Evolutionary conservation across 129 eudicot genomes (phyloP), one percentile per base, ranked within the genome.

Genomic region (Flaveria bidentis): DNA sequence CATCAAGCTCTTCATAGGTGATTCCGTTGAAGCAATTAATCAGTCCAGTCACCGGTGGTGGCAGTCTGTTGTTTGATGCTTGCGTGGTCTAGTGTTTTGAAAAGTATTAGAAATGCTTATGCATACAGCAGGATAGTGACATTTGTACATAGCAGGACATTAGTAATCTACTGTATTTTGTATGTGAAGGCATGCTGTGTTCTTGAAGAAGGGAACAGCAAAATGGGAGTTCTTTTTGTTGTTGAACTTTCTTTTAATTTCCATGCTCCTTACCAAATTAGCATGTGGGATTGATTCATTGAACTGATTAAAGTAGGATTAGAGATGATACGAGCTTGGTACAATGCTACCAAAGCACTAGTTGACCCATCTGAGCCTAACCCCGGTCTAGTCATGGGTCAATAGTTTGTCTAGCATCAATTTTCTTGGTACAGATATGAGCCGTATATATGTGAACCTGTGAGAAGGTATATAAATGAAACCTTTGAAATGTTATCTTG

Each of bases 121-220:
- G 52, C 28, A 76, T 49, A 51, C 42, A 5, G 11, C 45, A 16
- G 71, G 71, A 69, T 26, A 33, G 82, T 58, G 39, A 58, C 18
- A 69, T 75, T 18, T 78, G 82, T 78, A 78, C 23, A 78, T 78
- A 78, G 65, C 47, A 78, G 55, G 64, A 69, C 41, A 28, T 46
- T 70, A 60, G 82, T 70, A 49, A 28, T 28, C 14, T 73, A 12
- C 55, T 33, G 16, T 76, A 20, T 52, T 76, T 65, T 76, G 80
- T 49, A 20, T 45, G 55, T 18, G 18, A 45, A 42, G 73, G 55
- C 22, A 66, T 76, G 62, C 22, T 57, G 63, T 60, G 69, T 69
- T 69, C 26, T 58, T 78, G 63, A 78, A 69, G 20, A 55, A 77
- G n/a, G 10, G 58, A 68, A 12, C 30, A 42, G 15, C 17, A 12